These are phyloP conservation scores for Galerina sulciceps DNA, from an alignment of 768 basidiomycete species.

Conservation along the genomic window DNA sequence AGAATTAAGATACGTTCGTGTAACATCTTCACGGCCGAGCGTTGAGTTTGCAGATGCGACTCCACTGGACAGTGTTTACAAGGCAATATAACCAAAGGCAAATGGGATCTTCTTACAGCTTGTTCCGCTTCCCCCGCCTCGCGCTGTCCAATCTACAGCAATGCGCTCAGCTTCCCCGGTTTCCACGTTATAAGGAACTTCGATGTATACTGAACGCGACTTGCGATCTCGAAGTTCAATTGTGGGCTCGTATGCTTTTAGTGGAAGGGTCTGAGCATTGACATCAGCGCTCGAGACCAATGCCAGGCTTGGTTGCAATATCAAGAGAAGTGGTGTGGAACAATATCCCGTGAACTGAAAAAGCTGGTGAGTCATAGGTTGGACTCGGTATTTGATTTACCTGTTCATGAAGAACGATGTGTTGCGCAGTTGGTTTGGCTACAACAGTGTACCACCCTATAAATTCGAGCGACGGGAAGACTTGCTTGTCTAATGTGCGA, in stretches of 20 bases:
- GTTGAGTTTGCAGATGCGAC: slow-evolving; percentile 87
- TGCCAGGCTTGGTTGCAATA: slow-evolving; percentile 63
- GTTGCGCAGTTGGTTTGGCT: slow-evolving; percentile 67
- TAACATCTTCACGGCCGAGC: slow-evolving; percentile 96
- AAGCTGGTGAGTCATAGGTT: background rate
- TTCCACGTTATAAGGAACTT: slow-evolving; percentile 87
- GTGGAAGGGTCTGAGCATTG: slow-evolving; percentile 78
- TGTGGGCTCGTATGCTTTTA: slow-evolving; percentile 93
- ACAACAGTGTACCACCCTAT: slow-evolving; percentile 98
- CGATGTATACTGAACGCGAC: slow-evolving; percentile 80
- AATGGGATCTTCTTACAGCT: slow-evolving; percentile 58
- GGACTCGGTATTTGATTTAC: slow-evolving; percentile 37
- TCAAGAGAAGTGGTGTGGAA: slow-evolving; percentile 87
- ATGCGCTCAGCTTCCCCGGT: slow-evolving; percentile 99
- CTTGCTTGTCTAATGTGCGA: slow-evolving; percentile 81
- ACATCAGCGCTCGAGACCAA: slow-evolving; percentile 50
- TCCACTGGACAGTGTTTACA: slow-evolving; percentile 61
- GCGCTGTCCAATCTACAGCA: slow-evolving; percentile 94
- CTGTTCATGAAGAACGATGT: slow-evolving; percentile 87
- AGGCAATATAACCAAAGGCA: slow-evolving; percentile 1
- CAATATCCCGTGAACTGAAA: slow-evolving; percentile 81
- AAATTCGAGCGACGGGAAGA: slow-evolving; percentile 96
- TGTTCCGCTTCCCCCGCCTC: slow-evolving; percentile 81
- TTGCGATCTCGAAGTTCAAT: slow-evolving; percentile 82
- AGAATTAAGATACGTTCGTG: slow-evolving; percentile 88